phyloP scores from a whole-genome alignment of 768 basidiomycete species.

The Panellus pusillus region DNA sequence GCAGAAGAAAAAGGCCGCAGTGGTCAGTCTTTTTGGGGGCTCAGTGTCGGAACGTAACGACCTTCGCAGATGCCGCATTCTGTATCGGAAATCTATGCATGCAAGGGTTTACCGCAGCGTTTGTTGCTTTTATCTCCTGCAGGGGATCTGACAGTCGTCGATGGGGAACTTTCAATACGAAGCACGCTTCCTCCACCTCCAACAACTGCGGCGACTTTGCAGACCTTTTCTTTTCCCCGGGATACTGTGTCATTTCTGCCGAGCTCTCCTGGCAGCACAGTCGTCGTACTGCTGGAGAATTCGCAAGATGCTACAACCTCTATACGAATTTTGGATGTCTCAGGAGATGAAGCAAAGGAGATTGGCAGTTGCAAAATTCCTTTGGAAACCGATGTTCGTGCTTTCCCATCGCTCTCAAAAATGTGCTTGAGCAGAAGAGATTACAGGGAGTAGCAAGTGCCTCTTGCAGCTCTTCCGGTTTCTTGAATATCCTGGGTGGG shows the following conservation, averaged over 20 bases:
- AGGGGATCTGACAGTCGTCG: constrained; percentile 33
- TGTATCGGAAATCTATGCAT: constrained; percentile 31
- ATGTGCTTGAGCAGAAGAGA: constrained; percentile 7
- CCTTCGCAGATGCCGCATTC: constrained; percentile 42
- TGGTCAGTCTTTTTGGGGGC: constrained; percentile 39
- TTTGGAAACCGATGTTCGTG: constrained; percentile 32
- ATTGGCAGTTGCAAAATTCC: constrained; percentile 30
- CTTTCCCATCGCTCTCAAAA: not conserved
- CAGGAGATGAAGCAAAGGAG: constrained; percentile 31
- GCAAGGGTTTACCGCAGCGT: constrained; percentile 24
- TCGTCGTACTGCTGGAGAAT: constrained; percentile 27
- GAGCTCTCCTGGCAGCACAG: constrained; percentile 21
- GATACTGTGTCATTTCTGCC: constrained; percentile 32
- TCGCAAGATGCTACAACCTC: constrained; percentile 27
- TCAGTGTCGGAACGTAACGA: constrained; percentile 6
- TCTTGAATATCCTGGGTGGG: constrained; percentile 52
- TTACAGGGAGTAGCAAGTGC: constrained; percentile 37
- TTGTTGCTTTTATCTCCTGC: constrained; percentile 32
- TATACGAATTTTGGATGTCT: constrained; percentile 33
- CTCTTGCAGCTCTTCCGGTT: constrained; percentile 49
- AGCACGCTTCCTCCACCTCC: constrained; percentile 22
- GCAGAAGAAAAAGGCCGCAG: constrained; percentile 40
- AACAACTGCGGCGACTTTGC: constrained; percentile 15
- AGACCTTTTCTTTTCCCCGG: constrained; percentile 31
- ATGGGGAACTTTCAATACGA: constrained; percentile 28